Evolutionary conservation across 495 filamentous ascomycete genomes (phyloP).

Genomic region (Bacidia gigantensis): DNA sequence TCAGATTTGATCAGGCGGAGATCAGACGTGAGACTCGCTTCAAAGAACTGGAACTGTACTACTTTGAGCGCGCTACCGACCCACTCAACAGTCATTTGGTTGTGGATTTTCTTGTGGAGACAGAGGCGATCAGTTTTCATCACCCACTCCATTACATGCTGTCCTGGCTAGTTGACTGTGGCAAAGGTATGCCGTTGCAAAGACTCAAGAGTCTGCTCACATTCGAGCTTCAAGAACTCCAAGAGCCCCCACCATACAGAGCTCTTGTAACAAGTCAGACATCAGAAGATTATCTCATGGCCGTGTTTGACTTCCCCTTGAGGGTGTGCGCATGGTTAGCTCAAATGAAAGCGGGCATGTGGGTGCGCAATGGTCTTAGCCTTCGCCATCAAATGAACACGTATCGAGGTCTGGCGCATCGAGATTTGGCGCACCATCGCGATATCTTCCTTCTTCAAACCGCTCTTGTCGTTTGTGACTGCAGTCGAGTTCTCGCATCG

Average conservation of each 20-base stretch:
- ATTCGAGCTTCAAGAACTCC: constrained; percentile 46
- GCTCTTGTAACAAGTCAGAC: constrained; percentile 23
- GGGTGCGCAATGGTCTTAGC: constrained; percentile 94
- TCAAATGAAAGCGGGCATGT: constrained; percentile 96
- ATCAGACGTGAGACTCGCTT: constrained; percentile 74
- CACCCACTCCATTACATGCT: constrained; percentile 91
- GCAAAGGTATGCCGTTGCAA: constrained; percentile 54
- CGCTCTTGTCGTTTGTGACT: constrained; percentile 74
- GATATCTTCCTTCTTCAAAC: constrained; percentile 93
- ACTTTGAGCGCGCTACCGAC: constrained; percentile 49
- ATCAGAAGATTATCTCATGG: constrained; percentile 66
- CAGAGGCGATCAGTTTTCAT: constrained; percentile 90
- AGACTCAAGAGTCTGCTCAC: constrained; percentile 50
- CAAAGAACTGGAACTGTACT: constrained; percentile 60
- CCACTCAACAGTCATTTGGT: constrained; percentile 40
- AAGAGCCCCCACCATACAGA: constrained; percentile 41
- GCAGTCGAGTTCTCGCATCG: constrained; percentile 70
- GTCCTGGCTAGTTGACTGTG: constrained; percentile 93
- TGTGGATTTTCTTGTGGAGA: constrained; percentile 76
- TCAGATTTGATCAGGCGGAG: constrained; percentile 73
- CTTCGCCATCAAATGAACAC: constrained; percentile 87
- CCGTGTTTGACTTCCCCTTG: constrained; percentile 83
- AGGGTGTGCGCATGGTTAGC: constrained; percentile 91
- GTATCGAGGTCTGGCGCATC: constrained; percentile 71
- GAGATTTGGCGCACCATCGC: constrained; percentile 84